phyloP scores from a whole-genome alignment of 2,329 filamentous ascomycete genomes.

The Colletotrichum viniferum region DNA sequence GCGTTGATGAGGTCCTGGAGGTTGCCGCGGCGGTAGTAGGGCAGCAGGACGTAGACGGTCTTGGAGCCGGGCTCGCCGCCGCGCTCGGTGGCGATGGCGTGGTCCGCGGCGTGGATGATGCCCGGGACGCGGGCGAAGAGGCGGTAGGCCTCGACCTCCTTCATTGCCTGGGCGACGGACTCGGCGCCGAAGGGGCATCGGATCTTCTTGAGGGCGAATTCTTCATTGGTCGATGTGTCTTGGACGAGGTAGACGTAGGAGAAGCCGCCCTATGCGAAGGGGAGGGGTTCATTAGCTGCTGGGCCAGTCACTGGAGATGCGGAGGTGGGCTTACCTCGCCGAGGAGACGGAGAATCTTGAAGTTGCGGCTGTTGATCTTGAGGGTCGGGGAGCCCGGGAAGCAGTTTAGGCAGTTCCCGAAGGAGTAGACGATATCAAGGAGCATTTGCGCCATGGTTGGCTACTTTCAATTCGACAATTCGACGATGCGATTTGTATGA shows the following conservation, averaged over 20 bases:
- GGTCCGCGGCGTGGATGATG: constrained; percentile 87
- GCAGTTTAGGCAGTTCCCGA: constrained; percentile 95
- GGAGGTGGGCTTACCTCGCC: constrained; percentile 72
- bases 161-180: constrained; percentile 91
- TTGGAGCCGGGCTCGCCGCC: constrained; percentile 69
- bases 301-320: not conserved
- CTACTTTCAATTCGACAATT: not conserved
- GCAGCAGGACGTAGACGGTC: constrained; percentile 94
- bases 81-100: constrained; percentile 78
- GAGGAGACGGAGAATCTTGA: constrained; percentile 92
- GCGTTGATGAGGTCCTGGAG: constrained; percentile 98
- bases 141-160: constrained; percentile 95
- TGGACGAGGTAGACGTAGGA: constrained; percentile 99
- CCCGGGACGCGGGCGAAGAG: constrained; percentile 83
- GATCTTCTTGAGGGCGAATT: constrained; percentile 98
- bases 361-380: constrained; percentile 92
- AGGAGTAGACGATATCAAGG: constrained; percentile 86
- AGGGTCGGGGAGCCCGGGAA: constrained; percentile 93
- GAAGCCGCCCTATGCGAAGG: constrained; percentile 77
- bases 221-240: constrained; percentile 80
- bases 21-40: constrained; percentile 94
- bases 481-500: not conserved
- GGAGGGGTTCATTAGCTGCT: not conserved
- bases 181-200: constrained; percentile 97
- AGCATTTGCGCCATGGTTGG: constrained; percentile 78